Evolutionary conservation across 441 rosid species (phyloP), one percentile per base, ranked within the genome.

Genomic region (Mallotus repandus): DNA sequence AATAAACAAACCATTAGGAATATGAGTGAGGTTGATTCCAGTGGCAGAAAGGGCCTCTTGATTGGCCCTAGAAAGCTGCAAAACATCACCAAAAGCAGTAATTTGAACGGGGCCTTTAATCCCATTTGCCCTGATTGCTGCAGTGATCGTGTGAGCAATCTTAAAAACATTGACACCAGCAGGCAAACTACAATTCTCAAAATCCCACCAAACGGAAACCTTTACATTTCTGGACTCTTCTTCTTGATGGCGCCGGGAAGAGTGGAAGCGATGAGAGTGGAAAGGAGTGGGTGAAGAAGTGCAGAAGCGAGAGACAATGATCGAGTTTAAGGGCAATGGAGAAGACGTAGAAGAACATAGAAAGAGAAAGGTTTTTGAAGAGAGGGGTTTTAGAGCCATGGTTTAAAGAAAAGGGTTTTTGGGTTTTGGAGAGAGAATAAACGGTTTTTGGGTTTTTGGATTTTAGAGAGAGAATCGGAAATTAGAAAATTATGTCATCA

Each of bases 151-250:
- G 16, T 76, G 86, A 38, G 91, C 76, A 19, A 93, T 83, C 75
- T 78, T 88, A 77, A 81, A 86, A 4, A 82, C 96, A 74, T 93
- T 91, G 14, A 71, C 86, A 21, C 89, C 94, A 3, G 76, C 74
- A 21, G 97, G 97, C 49, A 87, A 32, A 71, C 67, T 14, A 74
- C 98, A 93, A 73, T 90, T 93, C 92, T 93, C 98, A 75, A 96
- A 91, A 82, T 93, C 97, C 97, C 97, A 96, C 98, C 99, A 93
- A n/a, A 96, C 99, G 5, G 84, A 82, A 45, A 96, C 94, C 81
- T 84, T 81, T 46, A 96, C 87, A 41, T 69, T 77, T 41, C 87
- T 81, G 2, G 89, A 84, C 53, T 78, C 87, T 49, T 88, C 91
- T 5, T 89, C 90, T 4, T 15, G 59, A 13, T 19, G 73, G 15